Evolutionary conservation across 495 filamentous ascomycete genomes (phyloP).

Genomic region (Xylaria sp.): DNA sequence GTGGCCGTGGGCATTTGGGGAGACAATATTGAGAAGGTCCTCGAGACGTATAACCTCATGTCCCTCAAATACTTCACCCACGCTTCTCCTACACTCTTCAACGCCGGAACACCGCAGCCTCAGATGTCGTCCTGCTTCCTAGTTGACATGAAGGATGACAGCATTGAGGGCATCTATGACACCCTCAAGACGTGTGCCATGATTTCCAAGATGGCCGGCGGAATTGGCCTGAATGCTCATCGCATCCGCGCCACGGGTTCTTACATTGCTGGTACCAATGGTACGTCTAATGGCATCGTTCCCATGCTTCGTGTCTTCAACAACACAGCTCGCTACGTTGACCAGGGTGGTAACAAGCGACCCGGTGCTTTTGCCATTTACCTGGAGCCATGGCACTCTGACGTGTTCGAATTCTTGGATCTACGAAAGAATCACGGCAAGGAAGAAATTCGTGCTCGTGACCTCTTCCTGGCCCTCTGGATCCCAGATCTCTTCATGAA

Average conservation of each 20-base stretch:
- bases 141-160: slow-evolving; percentile 98
- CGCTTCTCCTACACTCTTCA: slow-evolving; percentile 97
- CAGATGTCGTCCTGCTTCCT: slow-evolving; percentile 98
- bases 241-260: slow-evolving; percentile 95
- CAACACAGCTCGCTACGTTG: slow-evolving; percentile 97
- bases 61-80: slow-evolving; percentile 98
- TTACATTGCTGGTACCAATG: slow-evolving; percentile 97
- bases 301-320: slow-evolving; percentile 99
- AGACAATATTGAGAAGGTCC: slow-evolving; percentile 87
- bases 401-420: slow-evolving; percentile 96
- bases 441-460: slow-evolving; percentile 94
- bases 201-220: slow-evolving; percentile 99
- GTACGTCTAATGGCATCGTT: slow-evolving; percentile 95
- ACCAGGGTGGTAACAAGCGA: slow-evolving; percentile 99
- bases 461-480: slow-evolving; percentile 98
- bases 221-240: slow-evolving; percentile 95
- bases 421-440: slow-evolving; percentile 99
- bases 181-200: slow-evolving; percentile 98
- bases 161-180: slow-evolving; percentile 99
- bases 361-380: slow-evolving; percentile 99
- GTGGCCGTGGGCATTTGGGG: slow-evolving; percentile 97
- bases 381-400: slow-evolving; percentile 98
- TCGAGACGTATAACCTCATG: slow-evolving; percentile 98
- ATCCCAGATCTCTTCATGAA: slow-evolving; percentile 99
- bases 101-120: slow-evolving; percentile 90